phyloP scores from a whole-genome alignment of 1,284 basidiomycete species.

The Pseudozyma flocculosa region DNA sequence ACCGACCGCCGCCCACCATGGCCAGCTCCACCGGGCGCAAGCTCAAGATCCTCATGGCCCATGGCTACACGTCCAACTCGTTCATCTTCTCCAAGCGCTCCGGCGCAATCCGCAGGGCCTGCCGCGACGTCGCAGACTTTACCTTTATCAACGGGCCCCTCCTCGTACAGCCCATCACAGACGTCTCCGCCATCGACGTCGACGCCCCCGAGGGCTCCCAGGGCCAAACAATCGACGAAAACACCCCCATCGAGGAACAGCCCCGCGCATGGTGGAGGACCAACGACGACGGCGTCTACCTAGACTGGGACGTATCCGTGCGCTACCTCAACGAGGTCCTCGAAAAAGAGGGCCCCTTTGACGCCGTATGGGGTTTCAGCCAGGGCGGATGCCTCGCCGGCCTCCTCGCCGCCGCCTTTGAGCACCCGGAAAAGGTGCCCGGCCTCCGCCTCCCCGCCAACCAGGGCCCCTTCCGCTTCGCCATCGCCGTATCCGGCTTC shows the following conservation, averaged over 20 bases:
- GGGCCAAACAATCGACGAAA: conserved; percentile 33
- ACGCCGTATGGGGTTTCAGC: conserved; percentile 53
- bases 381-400: conserved; percentile 50
- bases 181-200: conserved; percentile 21
- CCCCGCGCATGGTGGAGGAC: conserved; percentile 55
- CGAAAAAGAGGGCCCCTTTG: conserved; percentile 49
- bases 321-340: conserved; percentile 40
- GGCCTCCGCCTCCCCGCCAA: conserved; percentile 26
- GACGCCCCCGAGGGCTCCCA: conserved; percentile 43
- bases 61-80: conserved; percentile 55
- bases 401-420: conserved; percentile 47
- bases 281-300: conserved; percentile 41
- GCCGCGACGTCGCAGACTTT: conserved; percentile 52
- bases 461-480: conserved; percentile 44
- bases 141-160: conserved; percentile 51
- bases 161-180: conserved; percentile 48
- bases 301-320: conserved; percentile 43
- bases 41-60: conserved; percentile 49
- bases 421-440: conserved; percentile 41
- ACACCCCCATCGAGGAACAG: conserved; percentile 52
- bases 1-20: no score
- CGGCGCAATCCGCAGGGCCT: conserved; percentile 51
- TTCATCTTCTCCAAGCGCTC: conserved; percentile 42
- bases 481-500: conserved; percentile 53
- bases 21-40: conserved; percentile 8